Evolutionary conservation across 805 yeast species (phyloP), one percentile per base, ranked within the genome.

Genomic region (Candida ulmi): DNA sequence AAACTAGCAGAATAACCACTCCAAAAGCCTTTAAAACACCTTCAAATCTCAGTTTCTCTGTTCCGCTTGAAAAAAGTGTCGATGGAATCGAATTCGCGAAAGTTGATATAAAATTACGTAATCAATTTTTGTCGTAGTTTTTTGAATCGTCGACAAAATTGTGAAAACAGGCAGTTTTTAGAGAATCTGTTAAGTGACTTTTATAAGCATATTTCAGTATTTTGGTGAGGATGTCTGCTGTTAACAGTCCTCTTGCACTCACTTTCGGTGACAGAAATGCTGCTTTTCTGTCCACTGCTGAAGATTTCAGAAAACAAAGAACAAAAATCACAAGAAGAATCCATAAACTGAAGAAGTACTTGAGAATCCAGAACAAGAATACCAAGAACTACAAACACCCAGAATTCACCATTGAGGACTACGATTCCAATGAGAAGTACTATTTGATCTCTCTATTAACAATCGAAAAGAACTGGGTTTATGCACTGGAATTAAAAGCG

Each of bases 391-490:
- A 80, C 59, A 54, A 63, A 26, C 56, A 63, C 15, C 72, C 74
- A 43, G 72, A 71, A 42, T 68, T 84, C 21, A 52, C 69, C 2
- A 40, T 62, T 0, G 78, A 68, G 8, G 73, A 76, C 41, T 80
- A 80, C 46, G 69, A 62, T 5, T 45, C 58, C 17, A 76, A 85
- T 50, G 57, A 60, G 11, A 64, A 71, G 44, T 76, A 64, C 54
- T 91, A 81, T 26, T 66, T 71, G 30, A 61, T 88, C 19, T 59
- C 78, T n/a, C 63, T 88, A 18, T 66, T 78, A 41, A 71, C 73
- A n/a, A 79, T 83, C 2, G 98, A 93, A 60, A 74, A 96, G 55
- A 85, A 87, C 49, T 65, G 80, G 55, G 68, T 87, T 24, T 76
- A 72, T 49, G 83, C 90, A 1, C 70, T 78, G 57, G 88, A 83